Evolutionary conservation across 306 rosid genomes (phyloP), one percentile per base, ranked within the genome.

Genomic region (Pyrus betulifolia): DNA sequence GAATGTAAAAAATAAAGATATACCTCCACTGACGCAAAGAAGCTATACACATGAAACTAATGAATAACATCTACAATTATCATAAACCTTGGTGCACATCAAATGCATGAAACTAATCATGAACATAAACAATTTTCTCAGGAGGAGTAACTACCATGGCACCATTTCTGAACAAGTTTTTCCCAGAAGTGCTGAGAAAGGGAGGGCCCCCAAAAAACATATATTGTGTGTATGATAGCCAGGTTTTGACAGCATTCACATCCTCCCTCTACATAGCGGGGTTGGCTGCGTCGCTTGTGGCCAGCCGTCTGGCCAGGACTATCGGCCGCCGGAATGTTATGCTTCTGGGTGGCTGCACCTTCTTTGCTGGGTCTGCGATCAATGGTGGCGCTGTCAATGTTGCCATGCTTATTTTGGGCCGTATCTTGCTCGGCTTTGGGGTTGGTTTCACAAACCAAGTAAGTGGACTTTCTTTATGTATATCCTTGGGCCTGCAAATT

Each of bases 371-470:
- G 0, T 87, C 86, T 59, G 88, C 86, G 8, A 62, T 91, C 58
- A 89, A 91, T 7, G 98, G 95, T 10, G 90, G 79, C 5, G 89
- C 96, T 3, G 83, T 71, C 55, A 89, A 89, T 70, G 66, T 90
- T 66, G 78, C 82, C 10, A 90, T 90, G 96, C 91, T 90, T 73
- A 90, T 93, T 54, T 38, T 89, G 14, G 97, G 96, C 14, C 96
- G 97, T 27, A 51, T 93, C 68, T 66, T 90, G 76, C 92, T 93
- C 2, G 93, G 96, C 0, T 64, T 93, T 17, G 98, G 91, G 4
- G 87, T 90, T 2, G 96, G 96, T 31, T 90, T 93, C 77, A 90
- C 96, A 8, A 89, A 83, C 78, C 96, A 93, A 70, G 93, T 86
- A 64, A 80, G 92, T 78, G 30, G 35, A n/a, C 18, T 22, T 25